Base-by-base conservation (phyloP, 1,284 basidiomycete genomes). In the Trametes hirsuta region DNA sequence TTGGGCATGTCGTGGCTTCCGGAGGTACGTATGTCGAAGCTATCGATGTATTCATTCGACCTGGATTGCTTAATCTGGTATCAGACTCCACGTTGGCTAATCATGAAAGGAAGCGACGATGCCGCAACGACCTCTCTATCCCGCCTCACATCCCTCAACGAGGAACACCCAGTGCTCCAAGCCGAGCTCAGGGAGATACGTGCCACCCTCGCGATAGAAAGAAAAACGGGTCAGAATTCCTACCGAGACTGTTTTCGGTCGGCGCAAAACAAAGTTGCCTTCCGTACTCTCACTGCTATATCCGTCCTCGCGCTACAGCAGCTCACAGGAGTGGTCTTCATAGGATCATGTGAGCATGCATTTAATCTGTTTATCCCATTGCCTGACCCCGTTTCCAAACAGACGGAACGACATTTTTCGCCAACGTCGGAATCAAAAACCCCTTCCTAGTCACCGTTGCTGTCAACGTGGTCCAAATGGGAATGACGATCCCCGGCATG, bases 71-170 rank as follows among this genome's bases (percentile, higher is more conserved):
- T 18, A 40, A 35, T 48, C 59, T 55, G 8, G 9, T 14, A 25
- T 22, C 73, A 88, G 79, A 95, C 93, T 24, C 94, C 94, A 25
- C 91, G 94, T 73, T 95, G 84, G 84, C 84, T 88, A 55, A 82
- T 95, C 76, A 90, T 90, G 79, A 81, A 82, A 59, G 86, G 85
- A 37, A 78, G 81, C 45, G 76, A 87, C 57, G 85, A 80, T 9
- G 77, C 78, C 14, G 94, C 94, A 25, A 81, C 85, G 61, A 44
- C 56, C 2, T 76, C 92, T 10, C 80, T 94, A 59, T 72, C 80
- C 25, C 85, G 88, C 60, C 84, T 95, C 45, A 84, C 83, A 40
- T 80, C 81, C 15, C 73, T 79, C 21, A 66, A 77, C 10, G 65
- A 77, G 35, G 74, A 75, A 53, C 82, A 89, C 61, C 81, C 83